phyloP scores from a whole-genome alignment of 192 early-diverging fungal genomes.

The Glomus cerebriforme region DNA sequence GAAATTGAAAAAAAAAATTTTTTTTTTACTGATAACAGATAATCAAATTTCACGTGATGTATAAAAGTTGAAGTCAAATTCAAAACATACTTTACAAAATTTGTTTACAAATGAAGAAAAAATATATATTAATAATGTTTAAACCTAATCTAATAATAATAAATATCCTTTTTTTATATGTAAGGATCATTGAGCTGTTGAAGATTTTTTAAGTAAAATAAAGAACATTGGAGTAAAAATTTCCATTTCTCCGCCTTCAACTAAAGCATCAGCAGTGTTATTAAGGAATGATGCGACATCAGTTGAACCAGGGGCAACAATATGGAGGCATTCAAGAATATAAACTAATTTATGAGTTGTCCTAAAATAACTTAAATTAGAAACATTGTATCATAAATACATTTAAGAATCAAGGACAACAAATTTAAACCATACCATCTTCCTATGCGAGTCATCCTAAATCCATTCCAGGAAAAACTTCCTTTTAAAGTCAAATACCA shows the following conservation, averaged over 20 bases:
- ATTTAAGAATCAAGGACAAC: not conserved
- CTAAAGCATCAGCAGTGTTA: conserved; percentile 76
- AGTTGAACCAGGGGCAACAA: conserved; percentile 75
- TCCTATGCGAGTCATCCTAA: conserved; percentile 32
- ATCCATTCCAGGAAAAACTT: conserved; percentile 17
- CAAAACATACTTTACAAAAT: not conserved
- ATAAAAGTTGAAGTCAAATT: too few species aligned
- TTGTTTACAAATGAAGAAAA: not conserved
- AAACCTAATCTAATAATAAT: not conserved
- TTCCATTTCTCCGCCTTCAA: conserved; percentile 73
- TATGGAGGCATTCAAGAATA: conserved; percentile 70
- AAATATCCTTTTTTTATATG: not conserved
- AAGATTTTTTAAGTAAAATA: conserved; percentile 66
- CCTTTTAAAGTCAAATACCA: conserved; percentile 71
- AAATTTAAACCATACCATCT: conserved; percentile 21
- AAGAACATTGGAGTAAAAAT: conserved; percentile 95
- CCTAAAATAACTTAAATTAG: conserved; percentile 26
- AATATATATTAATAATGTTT: not conserved
- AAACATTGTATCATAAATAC: not conserved
- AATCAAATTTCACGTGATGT: too few species aligned
- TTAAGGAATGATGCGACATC: conserved; percentile 78
- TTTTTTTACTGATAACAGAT: too few species aligned
- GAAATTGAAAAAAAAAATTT: too few species aligned
- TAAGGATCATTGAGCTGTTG: not conserved
- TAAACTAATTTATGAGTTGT: conserved; percentile 74